These are phyloP conservation scores for Penicillium ochrochloron DNA, from an alignment of 495 filamentous ascomycete genomes.

Conservation along the genomic window DNA sequence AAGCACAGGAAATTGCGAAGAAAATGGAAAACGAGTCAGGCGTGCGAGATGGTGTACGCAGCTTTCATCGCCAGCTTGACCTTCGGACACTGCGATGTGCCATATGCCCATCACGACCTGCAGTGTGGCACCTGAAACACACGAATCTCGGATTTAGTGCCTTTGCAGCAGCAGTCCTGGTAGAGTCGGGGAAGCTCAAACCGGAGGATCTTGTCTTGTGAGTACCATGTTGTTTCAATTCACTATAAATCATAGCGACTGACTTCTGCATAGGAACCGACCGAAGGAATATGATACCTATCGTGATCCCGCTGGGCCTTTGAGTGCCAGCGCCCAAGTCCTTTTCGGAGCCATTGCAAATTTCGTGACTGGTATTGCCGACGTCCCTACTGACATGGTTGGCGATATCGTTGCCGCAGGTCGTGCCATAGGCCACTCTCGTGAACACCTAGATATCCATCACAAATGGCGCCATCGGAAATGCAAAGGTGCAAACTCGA, in stretches of 20 bases:
- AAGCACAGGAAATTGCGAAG: conserved; percentile 61
- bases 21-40: conserved; percentile 69
- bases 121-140: conserved; percentile 71
- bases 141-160: conserved; percentile 67
- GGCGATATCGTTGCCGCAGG: conserved; percentile 58
- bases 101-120: conserved; percentile 65
- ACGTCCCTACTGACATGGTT: conserved; percentile 78
- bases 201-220: conserved; percentile 72
- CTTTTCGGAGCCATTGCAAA: conserved; percentile 74
- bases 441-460: conserved; percentile 43
- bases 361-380: conserved; percentile 80
- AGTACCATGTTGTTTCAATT: conserved; percentile 24
- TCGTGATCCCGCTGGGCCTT: conserved; percentile 71
- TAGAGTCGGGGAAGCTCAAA: conserved; percentile 62
- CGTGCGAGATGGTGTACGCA: conserved; percentile 62
- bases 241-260: background rate
- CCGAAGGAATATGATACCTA: conserved; percentile 71
- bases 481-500: conserved; percentile 2
- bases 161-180: conserved; percentile 68
- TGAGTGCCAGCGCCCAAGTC: conserved; percentile 72
- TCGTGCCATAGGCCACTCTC: conserved; percentile 59
- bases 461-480: conserved; percentile 18
- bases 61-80: conserved; percentile 71
- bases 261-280: conserved; percentile 55
- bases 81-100: conserved; percentile 64